These are phyloP conservation scores for Suillus plorans DNA, from an alignment of 768 basidiomycete genomes.

Conservation along the genomic window DNA sequence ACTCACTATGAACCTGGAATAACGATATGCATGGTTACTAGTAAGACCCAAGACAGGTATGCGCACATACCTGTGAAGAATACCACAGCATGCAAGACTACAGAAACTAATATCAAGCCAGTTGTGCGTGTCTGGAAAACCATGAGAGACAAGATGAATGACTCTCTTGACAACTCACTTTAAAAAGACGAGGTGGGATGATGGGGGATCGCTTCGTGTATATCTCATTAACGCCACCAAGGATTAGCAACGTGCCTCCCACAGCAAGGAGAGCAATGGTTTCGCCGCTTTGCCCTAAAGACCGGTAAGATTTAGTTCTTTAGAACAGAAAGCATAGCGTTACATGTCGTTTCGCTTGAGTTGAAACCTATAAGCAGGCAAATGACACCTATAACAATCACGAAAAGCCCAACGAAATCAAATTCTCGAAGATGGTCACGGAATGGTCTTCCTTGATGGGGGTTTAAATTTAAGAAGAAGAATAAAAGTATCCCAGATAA, in stretches of 20 bases:
- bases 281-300: constrained; percentile 27
- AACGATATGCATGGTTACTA: neutral
- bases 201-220: constrained; percentile 35
- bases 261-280: constrained; percentile 38
- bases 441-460: constrained; percentile 30
- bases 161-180: constrained; percentile 16
- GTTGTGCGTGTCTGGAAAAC: constrained; percentile 38
- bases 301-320: constrained; percentile 6
- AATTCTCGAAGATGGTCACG: constrained; percentile 34
- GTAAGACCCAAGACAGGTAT: neutral
- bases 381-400: constrained; percentile 35
- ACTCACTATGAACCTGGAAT: constrained; percentile 28
- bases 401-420: constrained; percentile 39
- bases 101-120: constrained; percentile 27
- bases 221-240: constrained; percentile 33
- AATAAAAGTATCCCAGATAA: constrained; percentile 31
- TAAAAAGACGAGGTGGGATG: constrained; percentile 41
- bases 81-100: constrained; percentile 35
- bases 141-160: neutral
- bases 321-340: neutral
- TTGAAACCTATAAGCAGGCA: constrained; percentile 41
- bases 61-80: constrained; percentile 31
- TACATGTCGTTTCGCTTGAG: constrained; percentile 34
- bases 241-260: constrained; percentile 31
- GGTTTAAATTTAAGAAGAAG: constrained; percentile 36